Conservation (phyloP, 176 grass and related monocot species). For the Stipa capillata region DNA sequence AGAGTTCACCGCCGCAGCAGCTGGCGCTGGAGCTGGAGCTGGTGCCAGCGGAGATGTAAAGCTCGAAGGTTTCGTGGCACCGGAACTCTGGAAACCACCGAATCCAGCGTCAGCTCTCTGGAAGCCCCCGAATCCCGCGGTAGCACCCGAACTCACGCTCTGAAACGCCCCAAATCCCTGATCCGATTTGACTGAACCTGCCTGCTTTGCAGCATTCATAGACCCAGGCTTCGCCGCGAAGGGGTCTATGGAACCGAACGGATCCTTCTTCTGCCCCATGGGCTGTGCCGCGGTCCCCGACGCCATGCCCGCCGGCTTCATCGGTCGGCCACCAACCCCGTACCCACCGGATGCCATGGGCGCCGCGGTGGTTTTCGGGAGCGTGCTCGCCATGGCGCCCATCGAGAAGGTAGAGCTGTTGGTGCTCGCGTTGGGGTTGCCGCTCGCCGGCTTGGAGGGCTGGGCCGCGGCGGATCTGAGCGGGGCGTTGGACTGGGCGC, state of each 20-base stretch:
- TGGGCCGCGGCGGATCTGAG: constrained; percentile 59
- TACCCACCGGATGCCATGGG: constrained; percentile 26
- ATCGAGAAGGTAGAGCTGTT: constrained; percentile 49
- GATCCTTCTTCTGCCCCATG: constrained; percentile 63
- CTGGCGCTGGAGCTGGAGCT: constrained; percentile 27
- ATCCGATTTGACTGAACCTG: constrained; percentile 31
- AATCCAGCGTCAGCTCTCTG: constrained; percentile 33
- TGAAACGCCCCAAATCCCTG: constrained; percentile 53
- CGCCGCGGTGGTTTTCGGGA: constrained; percentile 49
- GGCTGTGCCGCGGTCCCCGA: constrained; percentile 24
- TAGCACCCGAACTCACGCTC: constrained; percentile 9
- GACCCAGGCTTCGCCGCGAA: constrained; percentile 45
- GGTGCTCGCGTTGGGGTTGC: constrained; percentile 17
- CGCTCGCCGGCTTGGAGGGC: constrained; percentile 11
- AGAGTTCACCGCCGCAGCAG: constrained; percentile 14
- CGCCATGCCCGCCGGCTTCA: constrained; percentile 48
- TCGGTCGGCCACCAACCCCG: constrained; percentile 40
- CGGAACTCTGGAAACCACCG: constrained; percentile 36
- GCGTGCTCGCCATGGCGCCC: constrained; percentile 65
- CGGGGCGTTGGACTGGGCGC: constrained; percentile 40
- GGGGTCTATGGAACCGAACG: constrained; percentile 71
- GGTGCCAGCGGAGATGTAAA: constrained; percentile 39
- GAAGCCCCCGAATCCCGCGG: constrained; percentile 41
- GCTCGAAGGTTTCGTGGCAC: constrained; percentile 21
- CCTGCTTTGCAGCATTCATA: constrained; percentile 31